These are phyloP conservation scores for Anacardium occidentale DNA, from an alignment of 345 rosid genomes.

Conservation along the genomic window DNA sequence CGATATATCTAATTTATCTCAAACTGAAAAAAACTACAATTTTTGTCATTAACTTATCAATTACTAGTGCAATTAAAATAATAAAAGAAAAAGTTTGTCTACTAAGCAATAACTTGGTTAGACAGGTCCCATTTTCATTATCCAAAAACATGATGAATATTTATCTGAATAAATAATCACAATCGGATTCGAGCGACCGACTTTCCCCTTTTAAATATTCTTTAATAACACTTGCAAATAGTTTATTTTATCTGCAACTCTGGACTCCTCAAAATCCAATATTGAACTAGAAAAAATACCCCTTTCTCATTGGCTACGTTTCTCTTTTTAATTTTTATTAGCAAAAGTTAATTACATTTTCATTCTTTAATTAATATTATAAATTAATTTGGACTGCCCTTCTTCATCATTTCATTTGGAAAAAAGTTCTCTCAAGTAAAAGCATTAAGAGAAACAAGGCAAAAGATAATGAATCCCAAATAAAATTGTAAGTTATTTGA, in stretches of 20 bases:
- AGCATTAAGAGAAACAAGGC: conserved; percentile 19
- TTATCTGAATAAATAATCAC: conserved; percentile 55
- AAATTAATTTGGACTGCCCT: conserved; percentile 16
- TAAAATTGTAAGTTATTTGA: too few species aligned
- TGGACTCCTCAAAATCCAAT: neutral
- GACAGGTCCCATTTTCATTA: conserved; percentile 34
- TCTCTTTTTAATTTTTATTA: conserved; percentile 20
- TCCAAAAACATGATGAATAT: conserved; percentile 35
- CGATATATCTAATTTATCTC: too few species aligned
- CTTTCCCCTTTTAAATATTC: conserved; percentile 17
- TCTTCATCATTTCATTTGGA: conserved; percentile 11
- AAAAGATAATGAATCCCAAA: neutral
- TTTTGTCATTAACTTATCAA: too few species aligned
- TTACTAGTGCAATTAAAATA: too few species aligned
- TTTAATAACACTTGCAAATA: too few species aligned
- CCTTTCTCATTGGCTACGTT: conserved; percentile 12
- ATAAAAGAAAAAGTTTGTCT: neutral
- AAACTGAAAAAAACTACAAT: too few species aligned
- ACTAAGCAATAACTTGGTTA: conserved; percentile 20
- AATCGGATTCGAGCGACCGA: conserved; percentile 70
- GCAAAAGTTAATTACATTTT: neutral
- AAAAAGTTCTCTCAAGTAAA: neutral
- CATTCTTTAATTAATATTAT: neutral
- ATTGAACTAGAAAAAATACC: conserved; percentile 18
- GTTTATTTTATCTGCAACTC: too few species aligned